Evolutionary conservation across 2,329 filamentous ascomycete genomes (phyloP), one percentile per base, ranked within the genome.

Genomic region (Achaetomium macrosporum): DNA sequence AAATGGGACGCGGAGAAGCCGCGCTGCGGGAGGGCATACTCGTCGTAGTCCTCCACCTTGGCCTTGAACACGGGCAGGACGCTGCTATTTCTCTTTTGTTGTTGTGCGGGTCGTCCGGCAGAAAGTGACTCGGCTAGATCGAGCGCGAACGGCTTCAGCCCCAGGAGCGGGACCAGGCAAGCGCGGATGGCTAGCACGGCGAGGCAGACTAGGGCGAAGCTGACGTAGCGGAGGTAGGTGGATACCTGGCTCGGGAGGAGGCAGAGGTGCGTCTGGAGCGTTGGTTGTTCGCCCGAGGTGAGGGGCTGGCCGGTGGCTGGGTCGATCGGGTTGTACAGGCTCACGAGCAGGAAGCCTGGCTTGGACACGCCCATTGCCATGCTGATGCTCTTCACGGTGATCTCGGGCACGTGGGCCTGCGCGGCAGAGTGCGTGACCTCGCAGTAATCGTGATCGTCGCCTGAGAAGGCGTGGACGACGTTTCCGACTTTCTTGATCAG

Each of bases 381-480:
- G 64, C 85, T 95, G 60, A 95, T 83, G 64, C 87, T 91, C 73
- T 99, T 99, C 62, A 97, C 90, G 0, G 93, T 99, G 59, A 96
- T 95, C 68, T 99, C 93, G 45, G 75, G 76, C 31, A 85, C 81
- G 25, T 77, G 79, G 33, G 77, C 78, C 57, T 83, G 83, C 54
- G 84, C 82, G 16, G 81, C 77, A 2, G 83, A 82, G 68, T 99
- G 93, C 0, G 84, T 77, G 7, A 97, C 73, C 64, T 96, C 91
- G 71, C 93, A 99, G 72, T 97, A 96, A 72, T 99, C 93, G 72
- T 99, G 93, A 65, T 99, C 93, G 63, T 99, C 93, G 11, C 93
- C 93, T 0, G 90, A 96, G 66, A 97, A 99, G 41, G 91, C 87
- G 59, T 93, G 87, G 3, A 82, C 77, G 12, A 97, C 82, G 57